Percentiles rank a stretch among this genome's conserved stretches.
Evolutionary conservation across 1,284 basidiomycete genomes (phyloP).

Genomic region (Cerrena zonata): DNA sequence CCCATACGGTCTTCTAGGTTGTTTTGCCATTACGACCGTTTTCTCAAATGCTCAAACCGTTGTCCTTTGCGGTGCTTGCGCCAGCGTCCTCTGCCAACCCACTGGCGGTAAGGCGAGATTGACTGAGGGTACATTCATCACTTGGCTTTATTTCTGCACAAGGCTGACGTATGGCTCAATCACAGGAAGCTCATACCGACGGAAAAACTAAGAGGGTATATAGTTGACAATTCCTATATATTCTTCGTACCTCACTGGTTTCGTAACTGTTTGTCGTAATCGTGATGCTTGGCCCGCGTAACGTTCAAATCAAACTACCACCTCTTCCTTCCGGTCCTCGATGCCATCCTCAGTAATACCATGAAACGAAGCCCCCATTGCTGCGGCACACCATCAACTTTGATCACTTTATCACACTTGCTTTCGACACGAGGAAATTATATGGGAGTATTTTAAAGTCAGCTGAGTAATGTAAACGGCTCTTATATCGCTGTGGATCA

Average conservation of each 20-base stretch:
- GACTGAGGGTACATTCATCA: constrained; percentile 81
- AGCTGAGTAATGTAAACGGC: not conserved
- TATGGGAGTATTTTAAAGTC: constrained; percentile 16
- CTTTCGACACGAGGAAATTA: not conserved
- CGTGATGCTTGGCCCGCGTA: constrained; percentile 1
- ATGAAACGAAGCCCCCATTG: too few species aligned
- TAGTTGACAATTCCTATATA: not conserved
- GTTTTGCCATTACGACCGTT: constrained; percentile 91
- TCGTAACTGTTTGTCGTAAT: constrained; percentile 1
- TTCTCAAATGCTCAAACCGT: constrained; percentile 95
- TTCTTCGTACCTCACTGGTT: not conserved
- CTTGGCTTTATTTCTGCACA: not conserved
- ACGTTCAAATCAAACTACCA: not conserved
- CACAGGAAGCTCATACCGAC: constrained; percentile 79
- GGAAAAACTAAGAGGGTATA: constrained; percentile 61
- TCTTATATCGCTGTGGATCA: constrained; percentile 19
- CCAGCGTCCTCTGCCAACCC: constrained; percentile 94
- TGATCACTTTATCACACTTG: too few species aligned
- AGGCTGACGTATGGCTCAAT: constrained; percentile 8
- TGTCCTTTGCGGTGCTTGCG: constrained; percentile 88
- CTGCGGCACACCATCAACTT: too few species aligned
- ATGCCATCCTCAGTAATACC: too few species aligned
- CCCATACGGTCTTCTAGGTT: constrained; percentile 45
- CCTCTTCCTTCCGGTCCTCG: not conserved
- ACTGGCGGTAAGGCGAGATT: constrained; percentile 98